Evolutionary conservation across 2,329 filamentous ascomycete species (phyloP).

Genomic region (Colletotrichum scovillei): DNA sequence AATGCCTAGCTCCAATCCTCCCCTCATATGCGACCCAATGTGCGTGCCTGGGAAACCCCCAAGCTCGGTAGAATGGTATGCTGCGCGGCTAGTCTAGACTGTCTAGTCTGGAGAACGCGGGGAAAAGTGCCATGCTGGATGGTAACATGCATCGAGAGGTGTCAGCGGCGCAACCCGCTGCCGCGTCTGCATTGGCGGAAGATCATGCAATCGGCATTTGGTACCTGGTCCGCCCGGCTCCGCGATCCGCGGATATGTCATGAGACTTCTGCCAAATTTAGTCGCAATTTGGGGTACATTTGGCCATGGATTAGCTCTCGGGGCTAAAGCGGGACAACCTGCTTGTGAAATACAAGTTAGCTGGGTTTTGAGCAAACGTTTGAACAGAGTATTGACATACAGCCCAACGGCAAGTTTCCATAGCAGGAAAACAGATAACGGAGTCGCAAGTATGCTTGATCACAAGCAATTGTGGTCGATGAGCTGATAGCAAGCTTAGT

Average conservation of each 20-base stretch:
- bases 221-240: slow-evolving; percentile 7
- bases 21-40: slow-evolving; percentile 8
- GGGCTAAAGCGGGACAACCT: background rate
- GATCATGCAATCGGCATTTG: background rate
- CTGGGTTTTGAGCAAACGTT: background rate
- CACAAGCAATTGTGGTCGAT: background rate
- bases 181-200: slow-evolving; percentile 28
- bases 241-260: slow-evolving; percentile 16
- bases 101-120: slow-evolving; percentile 9
- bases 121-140: slow-evolving; percentile 2
- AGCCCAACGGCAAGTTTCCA: too few relatives aligned
- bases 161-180: background rate
- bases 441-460: background rate
- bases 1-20: background rate
- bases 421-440: background rate
- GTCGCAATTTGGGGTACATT: background rate
- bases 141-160: slow-evolving; percentile 1
- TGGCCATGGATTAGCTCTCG: background rate
- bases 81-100: background rate
- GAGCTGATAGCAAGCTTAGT: background rate
- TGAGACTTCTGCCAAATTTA: background rate
- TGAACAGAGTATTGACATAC: background rate
- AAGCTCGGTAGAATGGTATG: background rate
- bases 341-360: background rate
- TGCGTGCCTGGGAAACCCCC: background rate